Conservation (phyloP, 306 rosid genomes). For the Malus sieversii region DNA sequence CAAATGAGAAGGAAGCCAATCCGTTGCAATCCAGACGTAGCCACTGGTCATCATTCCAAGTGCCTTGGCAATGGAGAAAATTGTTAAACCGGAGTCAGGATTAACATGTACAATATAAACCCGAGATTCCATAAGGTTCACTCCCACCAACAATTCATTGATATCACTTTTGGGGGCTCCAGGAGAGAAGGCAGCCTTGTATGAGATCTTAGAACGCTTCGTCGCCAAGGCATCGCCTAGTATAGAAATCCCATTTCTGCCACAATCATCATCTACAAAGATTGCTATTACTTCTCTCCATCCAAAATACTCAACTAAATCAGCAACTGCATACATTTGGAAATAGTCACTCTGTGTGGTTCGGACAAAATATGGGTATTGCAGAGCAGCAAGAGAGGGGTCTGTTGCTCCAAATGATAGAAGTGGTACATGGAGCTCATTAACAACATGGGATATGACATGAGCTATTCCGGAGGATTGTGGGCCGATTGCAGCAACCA, state of each 20-base stretch:
- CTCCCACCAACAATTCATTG: slow-evolving; percentile 38
- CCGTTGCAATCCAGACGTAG: slow-evolving; percentile 86
- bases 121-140: slow-evolving; percentile 91
- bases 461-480: slow-evolving; percentile 94
- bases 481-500: slow-evolving; percentile 77
- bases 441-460: slow-evolving; percentile 72
- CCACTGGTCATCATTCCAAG: slow-evolving; percentile 53
- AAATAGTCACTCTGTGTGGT: slow-evolving; percentile 72
- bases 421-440: slow-evolving; percentile 88
- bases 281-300: slow-evolving; percentile 88
- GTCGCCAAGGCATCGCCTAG: slow-evolving; percentile 62
- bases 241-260: slow-evolving; percentile 65
- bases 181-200: slow-evolving; percentile 67
- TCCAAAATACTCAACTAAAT: slow-evolving; percentile 42
- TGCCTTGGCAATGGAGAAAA: slow-evolving; percentile 52
- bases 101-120: slow-evolving; percentile 80
- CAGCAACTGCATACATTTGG: slow-evolving; percentile 82
- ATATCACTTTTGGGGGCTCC: slow-evolving; percentile 32
- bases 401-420: slow-evolving; percentile 87
- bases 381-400: slow-evolving; percentile 67
- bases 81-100: slow-evolving; percentile 68
- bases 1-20: slow-evolving; percentile 79
- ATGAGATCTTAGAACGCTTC: slow-evolving; percentile 65
- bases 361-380: slow-evolving; percentile 73
- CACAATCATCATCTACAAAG: slow-evolving; percentile 77